Percentiles rank a stretch among this genome's conserved stretches.
phyloP scores from a whole-genome alignment of 352 stramenopile species.

The Phytophthora boehmeriae region DNA sequence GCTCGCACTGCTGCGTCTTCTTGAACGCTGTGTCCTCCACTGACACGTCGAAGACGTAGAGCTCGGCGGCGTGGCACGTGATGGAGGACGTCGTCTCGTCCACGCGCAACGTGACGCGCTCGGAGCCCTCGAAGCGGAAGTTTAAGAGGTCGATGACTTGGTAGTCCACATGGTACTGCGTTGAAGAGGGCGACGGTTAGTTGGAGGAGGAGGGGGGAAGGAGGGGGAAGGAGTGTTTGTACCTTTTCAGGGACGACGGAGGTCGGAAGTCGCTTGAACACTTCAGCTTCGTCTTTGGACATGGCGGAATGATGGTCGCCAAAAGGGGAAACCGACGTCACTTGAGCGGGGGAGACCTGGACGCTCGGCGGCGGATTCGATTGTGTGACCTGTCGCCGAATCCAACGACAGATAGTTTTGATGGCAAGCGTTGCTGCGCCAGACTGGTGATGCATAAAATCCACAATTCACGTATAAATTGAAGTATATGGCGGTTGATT shows the following conservation, averaged over 20 bases:
- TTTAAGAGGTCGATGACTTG: slow-evolving; percentile 79
- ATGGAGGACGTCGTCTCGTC: slow-evolving; percentile 74
- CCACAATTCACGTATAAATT: too few species aligned
- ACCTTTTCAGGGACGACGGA: slow-evolving; percentile 68
- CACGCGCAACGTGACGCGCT: slow-evolving; percentile 61
- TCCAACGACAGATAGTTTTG: not conserved
- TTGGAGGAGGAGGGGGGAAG: not conserved
- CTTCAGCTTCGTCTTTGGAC: slow-evolving; percentile 19
- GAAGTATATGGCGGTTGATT: too few species aligned
- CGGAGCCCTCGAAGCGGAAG: slow-evolving; percentile 76
- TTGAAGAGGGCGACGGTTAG: not conserved
- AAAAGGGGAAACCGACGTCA: slow-evolving; percentile 2
- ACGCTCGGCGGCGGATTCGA: slow-evolving; percentile 10
- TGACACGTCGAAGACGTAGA: slow-evolving; percentile 83
- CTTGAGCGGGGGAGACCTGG: too few species aligned
- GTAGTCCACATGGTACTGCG: slow-evolving; percentile 76
- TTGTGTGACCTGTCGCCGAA: slow-evolving; percentile 32
- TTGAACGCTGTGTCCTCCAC: slow-evolving; percentile 44
- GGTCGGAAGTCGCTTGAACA: slow-evolving; percentile 65
- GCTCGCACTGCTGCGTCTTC: slow-evolving; percentile 37
- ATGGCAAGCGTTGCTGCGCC: too few species aligned
- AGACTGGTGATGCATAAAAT: too few species aligned
- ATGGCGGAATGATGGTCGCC: slow-evolving; percentile 28
- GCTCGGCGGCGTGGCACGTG: slow-evolving; percentile 95
- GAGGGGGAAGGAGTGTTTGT: not conserved